Base-by-base conservation (phyloP, 257 asterid genomes). In the Primulina tabacum region DNA sequence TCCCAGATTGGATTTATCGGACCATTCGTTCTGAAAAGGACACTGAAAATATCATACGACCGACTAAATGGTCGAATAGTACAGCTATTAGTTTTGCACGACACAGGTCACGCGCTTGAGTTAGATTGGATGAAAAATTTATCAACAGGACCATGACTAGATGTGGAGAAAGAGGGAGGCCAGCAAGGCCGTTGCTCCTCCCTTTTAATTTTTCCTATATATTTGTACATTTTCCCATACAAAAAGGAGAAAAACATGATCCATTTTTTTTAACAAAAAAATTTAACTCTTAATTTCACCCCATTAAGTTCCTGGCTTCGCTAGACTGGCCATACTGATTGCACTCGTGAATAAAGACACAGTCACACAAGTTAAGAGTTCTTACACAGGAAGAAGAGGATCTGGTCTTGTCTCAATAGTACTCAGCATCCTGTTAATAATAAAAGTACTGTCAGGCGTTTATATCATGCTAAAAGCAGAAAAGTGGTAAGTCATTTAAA, bases 1-100 rank as follows among this genome's bases (percentile, higher is more conserved):
- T 92, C 97, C 98, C 98, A 92, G 14, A 63, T 72, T 37, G 95
- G 90, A 76, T 86, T 90, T 64, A 78, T 34, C 5, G 98, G 97
- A 66, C 95, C 97, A 2, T 56, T 87, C 32, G 97, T 90, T 78
- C 98, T 93, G 88, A 6, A 71, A 67, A 68, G 61, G 28, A 61
- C 11, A 73, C 55, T 68, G 20, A 56, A 70, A 60, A 70, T 59
- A 60, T 50, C 8, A 50, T 50, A 50, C 5, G 57, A 5, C 57
- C 20, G 8, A 50, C 21, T 16, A 50, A 17, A 50, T 50, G 57
- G 21, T 14, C 57, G 8, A 14, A 50, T 50, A 50, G 57, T 50
- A 16, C 21, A 50, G 57, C 20, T 4, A 50, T 50, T 50, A 20
- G 57, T 50, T 50, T 16, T 17, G 18, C 8, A 50, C 14, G 55